phyloP scores from a whole-genome alignment of 805 yeast species.

The Pichia deserticola region DNA sequence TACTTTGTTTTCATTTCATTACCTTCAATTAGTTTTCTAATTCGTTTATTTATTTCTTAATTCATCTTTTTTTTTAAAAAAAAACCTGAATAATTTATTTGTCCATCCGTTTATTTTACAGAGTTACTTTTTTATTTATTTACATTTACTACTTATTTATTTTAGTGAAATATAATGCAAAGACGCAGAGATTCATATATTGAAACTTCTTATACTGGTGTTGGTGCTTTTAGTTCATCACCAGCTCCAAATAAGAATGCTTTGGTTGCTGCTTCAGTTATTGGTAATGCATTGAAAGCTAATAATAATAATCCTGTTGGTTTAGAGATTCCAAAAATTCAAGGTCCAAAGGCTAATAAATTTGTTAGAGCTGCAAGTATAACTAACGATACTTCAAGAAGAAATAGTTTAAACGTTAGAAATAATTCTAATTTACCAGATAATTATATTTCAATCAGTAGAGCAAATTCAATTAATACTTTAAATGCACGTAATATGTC shows the following conservation, averaged over 20 bases:
- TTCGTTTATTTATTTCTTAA: no score
- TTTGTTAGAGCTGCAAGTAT: conserved; percentile 4
- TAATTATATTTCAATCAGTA: neutral
- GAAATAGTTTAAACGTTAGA: neutral
- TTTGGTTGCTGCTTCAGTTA: conserved; percentile 55
- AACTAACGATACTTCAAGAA: conserved; percentile 1
- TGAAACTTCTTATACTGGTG: conserved; percentile 14
- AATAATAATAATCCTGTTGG: conserved; percentile 24
- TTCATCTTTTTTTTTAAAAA: no score
- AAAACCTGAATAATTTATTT: no score
- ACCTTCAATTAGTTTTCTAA: no score
- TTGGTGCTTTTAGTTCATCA: conserved; percentile 13
- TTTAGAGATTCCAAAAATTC: conserved; percentile 27
- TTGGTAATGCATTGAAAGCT: conserved; percentile 41
- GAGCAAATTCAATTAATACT: conserved; percentile 7
- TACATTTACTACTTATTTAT: no score
- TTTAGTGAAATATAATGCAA: neutral
- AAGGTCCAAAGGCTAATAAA: conserved; percentile 7
- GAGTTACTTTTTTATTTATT: no score
- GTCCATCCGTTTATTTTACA: no score
- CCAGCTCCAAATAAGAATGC: conserved; percentile 40
- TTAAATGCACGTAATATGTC: conserved; percentile 11
- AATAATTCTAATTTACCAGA: neutral
- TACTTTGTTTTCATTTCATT: no score
- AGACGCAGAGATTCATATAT: conserved; percentile 7